Evolutionary conservation across 192 early-diverging fungal species (phyloP), one percentile per base, ranked within the genome.

Genomic region (Mortierella hygrophila): DNA sequence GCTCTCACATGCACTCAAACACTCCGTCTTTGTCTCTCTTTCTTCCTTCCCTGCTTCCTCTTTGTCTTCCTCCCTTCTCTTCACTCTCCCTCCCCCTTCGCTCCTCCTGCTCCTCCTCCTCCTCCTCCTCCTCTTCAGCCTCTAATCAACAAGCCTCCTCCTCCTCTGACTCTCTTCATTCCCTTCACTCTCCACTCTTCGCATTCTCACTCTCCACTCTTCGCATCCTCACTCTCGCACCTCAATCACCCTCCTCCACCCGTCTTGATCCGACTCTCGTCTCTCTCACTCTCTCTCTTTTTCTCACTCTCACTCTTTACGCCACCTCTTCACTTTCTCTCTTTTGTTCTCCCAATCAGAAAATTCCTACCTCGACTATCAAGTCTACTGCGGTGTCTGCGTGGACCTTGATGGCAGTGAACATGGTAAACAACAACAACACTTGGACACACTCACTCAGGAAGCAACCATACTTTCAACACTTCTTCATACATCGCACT

Each of bases 371-470:
- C 57, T 78, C 44, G 32, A 65, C 78, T 37, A 29, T 65, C 18
- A 38, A 52, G 44, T 29, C 60, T 46, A 68, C 72, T 35, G 60
- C 79, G 79, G 72, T 42, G 57, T 74, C 79, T 63, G n/a, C 57
- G 79, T 81, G 79, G 79, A 75, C 72, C 41, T 54, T 52, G 52
- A 74, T 74, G 71, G 72, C 78, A 74, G 72, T 68, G 71, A 81
- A 81, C 73, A 81, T 81, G 79, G 79, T 81, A 81, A 74, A n/a
- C 35, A 40, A 52, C 20, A 52, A 18, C 15, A 52, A 52, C 49
- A 20, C 38, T 40, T 3, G 38, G 4, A 40, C 4, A 46, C 49
- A 18, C 49, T 20, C 18, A 21, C 18, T 52, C 49, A 52, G 5
- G 49, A 16, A 52, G 49, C 18, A 49, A 52, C 49, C 42, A n/a